Base-by-base conservation (phyloP, 225 moss, liverwort and hornwort species). In the Pleurozium schreberi region DNA sequence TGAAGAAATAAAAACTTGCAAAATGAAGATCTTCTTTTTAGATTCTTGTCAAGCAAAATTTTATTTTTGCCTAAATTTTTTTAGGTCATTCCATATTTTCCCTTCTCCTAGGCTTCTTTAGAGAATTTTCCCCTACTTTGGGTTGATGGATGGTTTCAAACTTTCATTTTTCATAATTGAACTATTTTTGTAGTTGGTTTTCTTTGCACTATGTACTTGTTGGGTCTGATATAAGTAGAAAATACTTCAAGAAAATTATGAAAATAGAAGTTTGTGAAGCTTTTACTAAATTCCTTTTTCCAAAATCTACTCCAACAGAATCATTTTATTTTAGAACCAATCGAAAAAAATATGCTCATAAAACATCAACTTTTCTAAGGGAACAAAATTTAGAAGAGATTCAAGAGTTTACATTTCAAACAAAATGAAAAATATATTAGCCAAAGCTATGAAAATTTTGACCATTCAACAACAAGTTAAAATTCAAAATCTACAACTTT, bases 61-160 rank as follows among this genome's bases (percentile, higher is more conserved):
- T 42, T 70, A 25, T 42, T 42, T 42, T 42, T 25, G 70, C 15
- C 70, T 70, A 25, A 42, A 12, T 26, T 26, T 1, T 23, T 42
- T 5, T 9, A 26, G 8, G 14, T 42, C 25, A 26, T 42, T 42
- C 9, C 0, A 15, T 43, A 27, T 27, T 15, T 5, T 1, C 2
- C 43, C 5, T 71, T 43, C 5, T 27, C 14, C 9, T 3, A 42
- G 0, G 1, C 5, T 42, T n/a, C n/a, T 1, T 12, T 22, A 22
- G 2, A 23, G 4, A n/a, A 12, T 71, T 17, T 8, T 1, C 9
- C 2, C 15, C 11, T 70, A 15, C 1, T 70, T 42, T 70, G 9
- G 42, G 0, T 42, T 70, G 26, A 70, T 42, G 42, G 8, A 26
- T 70, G 42, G 70, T 42, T 70, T 70, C 15, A 9, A 69, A 70